Base-by-base conservation (phyloP, 1,284 basidiomycete genomes). In the Lentinula novae-zelandiae region DNA sequence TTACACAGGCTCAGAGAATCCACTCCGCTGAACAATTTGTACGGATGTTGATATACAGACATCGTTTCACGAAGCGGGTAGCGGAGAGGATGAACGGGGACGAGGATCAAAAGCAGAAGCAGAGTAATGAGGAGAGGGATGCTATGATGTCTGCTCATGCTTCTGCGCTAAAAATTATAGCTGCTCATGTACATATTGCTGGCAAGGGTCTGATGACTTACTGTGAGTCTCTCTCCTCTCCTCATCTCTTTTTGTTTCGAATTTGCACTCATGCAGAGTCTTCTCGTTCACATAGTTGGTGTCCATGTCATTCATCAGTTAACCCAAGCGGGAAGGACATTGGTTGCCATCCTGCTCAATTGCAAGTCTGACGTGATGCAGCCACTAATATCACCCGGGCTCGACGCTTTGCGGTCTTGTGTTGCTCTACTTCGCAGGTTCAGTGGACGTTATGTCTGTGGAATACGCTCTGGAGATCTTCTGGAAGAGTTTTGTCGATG, bases 281-380 rank as follows among this genome's bases (percentile, higher is more conserved):
- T 54, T 44, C 65, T 63, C 52, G 64, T 56, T 36, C 59, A 60
- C 57, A 31, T 66, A 94, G 92, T 93, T 71, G 93, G 93, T 4
- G 93, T 95, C 1, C 93, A 95, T 71, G 93, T 95, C 62, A 95
- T 95, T 53, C 93, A 96, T 70, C 93, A 95, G 72, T 78, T 95
- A 56, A 95, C 93, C 1, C 93, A 95, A 69, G 93, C 93, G n/a
- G 93, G 93, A 4, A 84, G 93, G 52, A 94, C 93, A 1, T 79
- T 95, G 10, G 85, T 95, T 56, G 92, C 92, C 13, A 84, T 95
- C 63, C 78, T 95, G 17, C 78, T 95, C 52, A 92, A 92, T 69
- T 90, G 88, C 72, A 87, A 89, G 67, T 81, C 80, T 10, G 87
- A 89, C 60, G 74, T 75, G 2, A 72, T 90, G 58, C 85, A 92